Evolutionary conservation across 2,329 filamentous ascomycete species (phyloP), one percentile per base, ranked within the genome.

Genomic region (Aspergillus novofumigatus): DNA sequence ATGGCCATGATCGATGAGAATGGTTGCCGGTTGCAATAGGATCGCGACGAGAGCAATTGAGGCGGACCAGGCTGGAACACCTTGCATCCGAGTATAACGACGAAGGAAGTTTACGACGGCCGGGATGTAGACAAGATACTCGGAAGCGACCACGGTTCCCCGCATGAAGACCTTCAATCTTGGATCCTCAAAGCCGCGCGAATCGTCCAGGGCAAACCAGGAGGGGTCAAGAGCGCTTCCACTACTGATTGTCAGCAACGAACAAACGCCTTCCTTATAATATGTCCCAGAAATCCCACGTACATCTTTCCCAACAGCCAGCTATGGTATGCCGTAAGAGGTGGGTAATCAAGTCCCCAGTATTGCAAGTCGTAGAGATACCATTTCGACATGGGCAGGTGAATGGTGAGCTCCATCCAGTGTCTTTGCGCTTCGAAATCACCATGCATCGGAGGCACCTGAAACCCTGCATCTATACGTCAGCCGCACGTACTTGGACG

Each of bases 301-400:
- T 77, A 86, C 80, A 97, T 84, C 75, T 88, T 89, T 61, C 94
- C 94, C 59, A 95, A 78, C n/a, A 94, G 70, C 93, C 92, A 97
- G 79, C 92, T 97, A 75, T 99, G 94, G 77, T 99, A 99, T 52
- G 94, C 95, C 53, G 94, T 99, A 76, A 99, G 83, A 53, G 94
- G 94, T 56, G 94, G 94, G 73, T 99, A 99, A 77, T 99, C 94
- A 64, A 99, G 82, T 0, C 95, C 95, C 94, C 94, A 99, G 88
- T 93, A 99, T 69, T 93, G 83, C 48, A 97, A 80, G 72, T 99
- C 92, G 73, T 99, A 91, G 70, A 96, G 96, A 75, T 99, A 99
- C 94, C 95, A 99, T 73, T 94, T 89, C 10, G 91, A 94, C 41
- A 95, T 82, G 14, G 94, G 94, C 1, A 99, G 80, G 58, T 96